Percentiles rank a stretch among this genome's conserved stretches.
These are phyloP conservation scores for Xylaria curta DNA, from an alignment of 495 filamentous ascomycete species.

Conservation along the genomic window DNA sequence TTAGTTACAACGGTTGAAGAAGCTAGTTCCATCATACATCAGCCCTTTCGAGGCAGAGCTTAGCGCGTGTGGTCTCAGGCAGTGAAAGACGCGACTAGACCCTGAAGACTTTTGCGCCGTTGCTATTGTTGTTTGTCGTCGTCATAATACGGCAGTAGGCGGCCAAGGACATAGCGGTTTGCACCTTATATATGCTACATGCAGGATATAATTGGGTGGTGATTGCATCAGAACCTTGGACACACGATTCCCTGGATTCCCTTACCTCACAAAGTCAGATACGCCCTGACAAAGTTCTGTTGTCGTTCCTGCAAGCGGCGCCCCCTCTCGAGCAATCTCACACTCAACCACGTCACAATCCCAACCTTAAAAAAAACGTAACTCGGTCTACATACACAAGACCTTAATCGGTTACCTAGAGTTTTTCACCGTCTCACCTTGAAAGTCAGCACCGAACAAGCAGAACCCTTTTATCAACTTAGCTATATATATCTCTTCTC, in stretches of 20 bases:
- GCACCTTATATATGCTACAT: slow-evolving; percentile 12
- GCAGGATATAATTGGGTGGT: slow-evolving; percentile 19
- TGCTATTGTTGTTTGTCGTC: slow-evolving; percentile 13
- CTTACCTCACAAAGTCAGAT: slow-evolving; percentile 25
- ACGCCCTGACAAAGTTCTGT: slow-evolving; percentile 17
- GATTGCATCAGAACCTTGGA: slow-evolving; percentile 12
- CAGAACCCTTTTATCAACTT: slow-evolving; percentile 28
- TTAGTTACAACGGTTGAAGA: slow-evolving; percentile 23
- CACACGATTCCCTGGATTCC: slow-evolving; percentile 5
- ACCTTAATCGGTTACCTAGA: neutral
- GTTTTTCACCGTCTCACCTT: slow-evolving; percentile 21
- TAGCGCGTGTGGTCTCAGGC: slow-evolving; percentile 20
- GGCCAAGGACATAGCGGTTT: slow-evolving; percentile 9
- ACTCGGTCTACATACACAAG: too few species aligned
- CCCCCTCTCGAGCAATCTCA: slow-evolving; percentile 25
- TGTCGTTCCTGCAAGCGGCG: slow-evolving; percentile 27
- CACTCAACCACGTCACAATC: slow-evolving; percentile 32
- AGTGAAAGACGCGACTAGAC: slow-evolving; percentile 24
- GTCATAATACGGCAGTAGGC: neutral
- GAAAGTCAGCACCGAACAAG: slow-evolving; percentile 27
- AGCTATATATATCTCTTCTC: slow-evolving; percentile 11
- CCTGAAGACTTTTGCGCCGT: slow-evolving; percentile 24
- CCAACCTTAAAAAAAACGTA: slow-evolving; percentile 26
- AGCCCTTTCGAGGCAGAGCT: slow-evolving; percentile 20
- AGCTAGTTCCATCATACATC: slow-evolving; percentile 29